These are phyloP conservation scores for Fusarium duplospermum DNA, from an alignment of 2,329 filamentous ascomycete genomes.

Conservation along the genomic window DNA sequence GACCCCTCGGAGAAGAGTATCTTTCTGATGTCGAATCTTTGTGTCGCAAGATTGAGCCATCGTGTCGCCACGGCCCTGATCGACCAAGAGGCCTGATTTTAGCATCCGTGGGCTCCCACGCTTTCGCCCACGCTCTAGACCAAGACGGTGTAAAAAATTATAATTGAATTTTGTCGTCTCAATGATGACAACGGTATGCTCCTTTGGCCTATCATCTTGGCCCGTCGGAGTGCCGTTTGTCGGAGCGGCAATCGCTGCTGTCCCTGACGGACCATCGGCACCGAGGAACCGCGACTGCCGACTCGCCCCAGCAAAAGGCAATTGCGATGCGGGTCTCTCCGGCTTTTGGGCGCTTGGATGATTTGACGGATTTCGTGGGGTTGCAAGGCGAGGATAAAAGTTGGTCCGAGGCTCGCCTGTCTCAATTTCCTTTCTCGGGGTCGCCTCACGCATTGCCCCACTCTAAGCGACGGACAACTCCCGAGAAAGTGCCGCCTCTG, in stretches of 20 bases:
- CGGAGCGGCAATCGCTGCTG: conserved; percentile 32
- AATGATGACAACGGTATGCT: background rate
- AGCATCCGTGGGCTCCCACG: background rate
- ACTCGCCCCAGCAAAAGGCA: background rate
- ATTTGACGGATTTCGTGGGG: background rate
- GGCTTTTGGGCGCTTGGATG: background rate
- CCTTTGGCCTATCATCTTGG: background rate
- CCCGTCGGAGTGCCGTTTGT: conserved; percentile 7
- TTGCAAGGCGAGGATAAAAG: conserved; percentile 6
- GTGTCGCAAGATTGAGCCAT: conserved; percentile 29
- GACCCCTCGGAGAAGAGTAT: conserved; percentile 5
- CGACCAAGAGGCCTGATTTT: background rate
- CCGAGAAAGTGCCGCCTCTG: background rate
- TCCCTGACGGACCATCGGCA: conserved; percentile 29
- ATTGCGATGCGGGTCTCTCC: background rate
- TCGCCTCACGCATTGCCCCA: background rate
- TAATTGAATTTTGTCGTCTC: background rate
- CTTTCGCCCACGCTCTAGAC: background rate
- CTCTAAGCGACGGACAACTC: background rate
- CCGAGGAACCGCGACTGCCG: conserved; percentile 39
- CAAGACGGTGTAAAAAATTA: background rate
- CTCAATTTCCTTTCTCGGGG: background rate
- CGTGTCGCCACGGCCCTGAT: conserved; percentile 26
- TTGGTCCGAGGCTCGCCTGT: conserved; percentile 14
- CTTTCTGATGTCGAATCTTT: conserved; percentile 7